These are phyloP conservation scores for Globisporangium camurandrum DNA, from an alignment of 352 stramenopile species.

Conservation along the genomic window DNA sequence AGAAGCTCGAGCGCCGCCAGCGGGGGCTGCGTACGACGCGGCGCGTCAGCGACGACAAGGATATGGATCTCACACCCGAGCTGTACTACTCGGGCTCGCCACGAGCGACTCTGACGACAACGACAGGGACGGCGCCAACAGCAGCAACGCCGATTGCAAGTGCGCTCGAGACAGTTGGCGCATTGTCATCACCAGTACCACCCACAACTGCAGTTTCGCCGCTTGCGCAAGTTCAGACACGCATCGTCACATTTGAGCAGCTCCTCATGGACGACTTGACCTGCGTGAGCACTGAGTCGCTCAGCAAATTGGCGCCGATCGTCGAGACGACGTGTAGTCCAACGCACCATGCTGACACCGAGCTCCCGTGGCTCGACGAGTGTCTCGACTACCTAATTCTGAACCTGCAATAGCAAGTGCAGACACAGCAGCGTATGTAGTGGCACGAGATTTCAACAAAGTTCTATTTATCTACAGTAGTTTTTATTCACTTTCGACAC, in stretches of 20 bases:
- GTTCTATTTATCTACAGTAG: no score
- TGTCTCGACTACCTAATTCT: conserved; percentile 25
- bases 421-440: no score
- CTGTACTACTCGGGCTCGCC: conserved; percentile 7
- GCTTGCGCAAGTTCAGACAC: not conserved
- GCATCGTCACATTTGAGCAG: conserved; percentile 9
- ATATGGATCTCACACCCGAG: conserved; percentile 1
- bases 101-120: no score
- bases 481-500: no score
- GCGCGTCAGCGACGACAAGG: conserved; percentile 6
- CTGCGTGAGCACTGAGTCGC: not conserved
- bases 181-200: not conserved
- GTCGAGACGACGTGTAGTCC: not conserved
- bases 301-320: not conserved
- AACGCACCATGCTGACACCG: conserved; percentile 14
- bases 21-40: conserved; percentile 17
- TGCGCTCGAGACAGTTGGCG: conserved; percentile 4
- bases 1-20: conserved; percentile 48
- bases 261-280: conserved; percentile 6
- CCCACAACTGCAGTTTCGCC: not conserved
- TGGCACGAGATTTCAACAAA: no score
- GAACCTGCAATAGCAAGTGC: no score
- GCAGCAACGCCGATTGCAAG: not conserved
- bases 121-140: not conserved
- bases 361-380: conserved; percentile 17